Evolutionary conservation across 2,329 filamentous ascomycete genomes (phyloP).

Genomic region (Aspergillus sp.): DNA sequence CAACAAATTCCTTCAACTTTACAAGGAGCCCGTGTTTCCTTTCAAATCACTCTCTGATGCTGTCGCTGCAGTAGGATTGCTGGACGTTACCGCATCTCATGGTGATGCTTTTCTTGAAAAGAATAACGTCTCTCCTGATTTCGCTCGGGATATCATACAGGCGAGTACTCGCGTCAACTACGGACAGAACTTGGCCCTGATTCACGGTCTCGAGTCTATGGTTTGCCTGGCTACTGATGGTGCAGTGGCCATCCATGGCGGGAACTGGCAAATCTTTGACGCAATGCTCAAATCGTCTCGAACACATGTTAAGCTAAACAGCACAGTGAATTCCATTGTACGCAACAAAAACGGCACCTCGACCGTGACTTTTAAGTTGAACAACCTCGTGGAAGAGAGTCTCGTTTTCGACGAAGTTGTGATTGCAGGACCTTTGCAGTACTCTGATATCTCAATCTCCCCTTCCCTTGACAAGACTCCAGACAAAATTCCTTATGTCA

Average conservation of each 20-base stretch:
- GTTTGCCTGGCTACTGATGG: slow-evolving; percentile 87
- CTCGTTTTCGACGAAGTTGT: slow-evolving; percentile 70
- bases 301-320: slow-evolving; percentile 61
- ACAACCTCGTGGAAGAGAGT: slow-evolving; percentile 10
- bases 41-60: slow-evolving; percentile 70
- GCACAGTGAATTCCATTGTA: slow-evolving; percentile 59
- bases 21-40: slow-evolving; percentile 76
- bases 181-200: slow-evolving; percentile 77
- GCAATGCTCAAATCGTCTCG: slow-evolving; percentile 65
- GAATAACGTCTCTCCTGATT: slow-evolving; percentile 63
- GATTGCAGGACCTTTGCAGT: slow-evolving; percentile 80
- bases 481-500: slow-evolving; percentile 77
- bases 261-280: slow-evolving; percentile 95
- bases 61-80: slow-evolving; percentile 63
- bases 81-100: slow-evolving; percentile 62
- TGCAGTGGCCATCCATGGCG: slow-evolving; percentile 71
- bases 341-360: slow-evolving; percentile 36
- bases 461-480: slow-evolving; percentile 49
- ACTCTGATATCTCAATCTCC: slow-evolving; percentile 59
- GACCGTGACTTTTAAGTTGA: slow-evolving; percentile 32
- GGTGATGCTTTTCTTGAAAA: slow-evolving; percentile 67
- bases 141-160: slow-evolving; percentile 79
- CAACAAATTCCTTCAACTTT: slow-evolving; percentile 71
- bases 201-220: slow-evolving; percentile 88
- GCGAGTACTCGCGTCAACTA: slow-evolving; percentile 92